A percentile compares a stretch with the other conserved stretches of the same genome.
Conservation (phyloP, 768 basidiomycete genomes). For the Auricularia heimuer region DNA sequence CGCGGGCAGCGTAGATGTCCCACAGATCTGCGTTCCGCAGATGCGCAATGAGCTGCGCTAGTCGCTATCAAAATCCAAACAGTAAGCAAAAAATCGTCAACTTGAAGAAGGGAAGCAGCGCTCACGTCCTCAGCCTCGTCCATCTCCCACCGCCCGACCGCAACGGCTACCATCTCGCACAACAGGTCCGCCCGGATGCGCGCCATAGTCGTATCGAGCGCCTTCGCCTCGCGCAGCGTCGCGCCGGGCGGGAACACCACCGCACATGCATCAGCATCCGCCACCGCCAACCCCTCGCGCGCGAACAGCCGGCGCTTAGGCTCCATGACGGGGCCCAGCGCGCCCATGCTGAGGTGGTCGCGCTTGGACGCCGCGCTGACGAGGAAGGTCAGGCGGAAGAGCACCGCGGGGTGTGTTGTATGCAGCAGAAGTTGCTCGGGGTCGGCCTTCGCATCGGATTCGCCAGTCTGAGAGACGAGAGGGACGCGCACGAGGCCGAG, state of each 20-base stretch:
- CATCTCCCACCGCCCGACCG: conserved; percentile 61
- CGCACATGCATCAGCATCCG: conserved; percentile 21
- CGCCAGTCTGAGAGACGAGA: background rate
- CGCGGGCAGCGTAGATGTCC: conserved; percentile 43
- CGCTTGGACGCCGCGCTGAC: conserved; percentile 57
- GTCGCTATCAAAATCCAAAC: conserved; percentile 19
- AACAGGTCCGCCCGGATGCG: conserved; percentile 62
- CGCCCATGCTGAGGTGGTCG: conserved; percentile 24
- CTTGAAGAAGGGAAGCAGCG: background rate
- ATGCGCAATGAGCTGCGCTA: conserved; percentile 47
- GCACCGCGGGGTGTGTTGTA: conserved; percentile 56
- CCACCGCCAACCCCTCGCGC: conserved; percentile 37
- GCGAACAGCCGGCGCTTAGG: conserved; percentile 68
- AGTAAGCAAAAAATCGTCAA: background rate
- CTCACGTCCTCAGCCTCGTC: conserved; percentile 49
- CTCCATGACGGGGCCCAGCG: conserved; percentile 24
- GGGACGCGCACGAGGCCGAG: conserved; percentile 1
- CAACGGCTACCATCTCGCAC: conserved; percentile 59
- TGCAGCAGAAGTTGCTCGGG: conserved; percentile 37
- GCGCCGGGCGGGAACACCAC: conserved; percentile 46
- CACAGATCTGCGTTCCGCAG: conserved; percentile 52
- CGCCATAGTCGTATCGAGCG: conserved; percentile 39
- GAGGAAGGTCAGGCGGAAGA: conserved; percentile 58
- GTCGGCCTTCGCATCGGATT: conserved; percentile 15
- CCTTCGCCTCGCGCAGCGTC: conserved; percentile 38